A percentile compares a stretch with the other conserved stretches of the same genome.
phyloP scores from a whole-genome alignment of 306 rosid species.

The Castanea mollissima region DNA sequence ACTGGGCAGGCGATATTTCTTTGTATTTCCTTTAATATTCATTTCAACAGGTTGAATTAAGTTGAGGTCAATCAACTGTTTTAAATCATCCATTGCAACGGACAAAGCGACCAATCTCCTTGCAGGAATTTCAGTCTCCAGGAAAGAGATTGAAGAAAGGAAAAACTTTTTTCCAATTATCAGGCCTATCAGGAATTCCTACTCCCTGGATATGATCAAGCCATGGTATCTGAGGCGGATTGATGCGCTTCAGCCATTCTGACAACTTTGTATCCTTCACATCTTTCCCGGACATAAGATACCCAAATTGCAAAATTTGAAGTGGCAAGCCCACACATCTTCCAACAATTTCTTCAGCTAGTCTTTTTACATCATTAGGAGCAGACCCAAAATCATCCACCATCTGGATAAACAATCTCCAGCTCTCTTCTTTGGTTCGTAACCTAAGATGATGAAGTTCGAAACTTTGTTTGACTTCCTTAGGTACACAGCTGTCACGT shows the following conservation, averaged over 20 bases:
- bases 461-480: background rate
- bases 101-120: slow-evolving; percentile 10
- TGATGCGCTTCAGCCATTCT: background rate
- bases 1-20: slow-evolving; percentile 19
- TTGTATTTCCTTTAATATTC: slow-evolving; percentile 4
- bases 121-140: slow-evolving; percentile 10
- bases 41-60: slow-evolving; percentile 17
- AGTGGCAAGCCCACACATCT: background rate
- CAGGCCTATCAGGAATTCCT: too few species aligned
- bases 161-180: background rate
- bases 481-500: background rate
- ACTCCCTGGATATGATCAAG: too few species aligned
- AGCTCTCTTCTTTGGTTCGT: slow-evolving; percentile 22
- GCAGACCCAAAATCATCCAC: background rate
- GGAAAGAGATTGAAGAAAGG: slow-evolving; percentile 16
- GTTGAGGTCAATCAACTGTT: background rate
- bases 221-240: slow-evolving; percentile 13
- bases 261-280: background rate
- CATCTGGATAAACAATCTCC: slow-evolving; percentile 22
- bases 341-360: background rate
- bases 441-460: background rate
- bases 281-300: background rate
- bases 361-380: background rate
- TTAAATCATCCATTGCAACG: background rate
- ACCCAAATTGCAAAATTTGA: background rate